Percentiles rank a stretch among this genome's conserved stretches.
These are phyloP conservation scores for Yamadazyma triangularis DNA, from an alignment of 1,139 yeast species.

Conservation along the genomic window DNA sequence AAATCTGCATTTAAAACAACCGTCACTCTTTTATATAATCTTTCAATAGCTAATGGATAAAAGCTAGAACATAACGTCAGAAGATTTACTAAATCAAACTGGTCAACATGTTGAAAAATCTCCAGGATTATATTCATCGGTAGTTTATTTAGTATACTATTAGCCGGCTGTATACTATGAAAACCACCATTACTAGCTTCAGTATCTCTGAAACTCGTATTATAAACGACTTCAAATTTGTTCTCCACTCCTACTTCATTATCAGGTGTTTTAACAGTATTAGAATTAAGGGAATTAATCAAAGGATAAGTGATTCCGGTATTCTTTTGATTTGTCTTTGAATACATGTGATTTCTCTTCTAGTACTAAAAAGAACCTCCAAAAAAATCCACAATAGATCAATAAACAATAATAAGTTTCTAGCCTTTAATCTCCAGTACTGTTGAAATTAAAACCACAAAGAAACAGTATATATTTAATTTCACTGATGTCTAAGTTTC, in stretches of 20 bases:
- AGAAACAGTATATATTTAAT: no score
- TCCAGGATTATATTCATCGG: constrained; percentile 11
- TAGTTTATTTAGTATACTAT: constrained; percentile 8
- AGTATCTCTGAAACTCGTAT: background rate
- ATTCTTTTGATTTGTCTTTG: background rate
- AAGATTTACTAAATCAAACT: constrained; percentile 27
- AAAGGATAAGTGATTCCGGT: background rate
- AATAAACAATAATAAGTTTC: no score
- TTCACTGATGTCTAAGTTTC: no score
- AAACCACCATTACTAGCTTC: background rate
- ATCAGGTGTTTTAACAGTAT: background rate
- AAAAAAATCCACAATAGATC: no score
- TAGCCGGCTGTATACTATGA: constrained; percentile 4
- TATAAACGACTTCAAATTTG: background rate
- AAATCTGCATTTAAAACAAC: constrained; percentile 28
- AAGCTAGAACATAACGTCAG: constrained; percentile 21
- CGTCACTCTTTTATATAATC: constrained; percentile 29
- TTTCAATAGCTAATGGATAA: constrained; percentile 19
- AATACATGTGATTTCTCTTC: no score
- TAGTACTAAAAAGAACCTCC: no score
- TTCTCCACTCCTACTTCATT: background rate
- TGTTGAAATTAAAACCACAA: no score
- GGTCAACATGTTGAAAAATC: constrained; percentile 20
- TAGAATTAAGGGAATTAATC: background rate
- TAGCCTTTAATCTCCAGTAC: no score